Evolutionary conservation across 495 filamentous ascomycete genomes (phyloP), one percentile per base, ranked within the genome.

Genomic region (Podospora conica): DNA sequence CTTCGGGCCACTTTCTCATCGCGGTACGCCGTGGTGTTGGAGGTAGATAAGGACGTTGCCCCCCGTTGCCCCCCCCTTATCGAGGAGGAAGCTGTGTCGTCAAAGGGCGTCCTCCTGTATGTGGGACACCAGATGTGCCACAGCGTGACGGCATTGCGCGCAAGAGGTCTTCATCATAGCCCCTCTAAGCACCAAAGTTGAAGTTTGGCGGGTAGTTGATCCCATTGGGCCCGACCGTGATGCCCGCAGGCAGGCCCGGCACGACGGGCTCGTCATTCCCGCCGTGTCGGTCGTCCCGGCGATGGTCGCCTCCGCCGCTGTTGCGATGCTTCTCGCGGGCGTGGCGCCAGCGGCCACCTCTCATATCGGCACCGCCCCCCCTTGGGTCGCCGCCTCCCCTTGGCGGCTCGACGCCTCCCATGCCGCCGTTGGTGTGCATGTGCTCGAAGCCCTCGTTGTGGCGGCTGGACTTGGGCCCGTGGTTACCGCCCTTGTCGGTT

Each of bases 401-500:
- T 54, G 74, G 77, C 48, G 69, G 75, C 65, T 71, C 81, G 66
- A 72, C 78, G 20, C 74, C 77, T 55, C 78, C 78, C 59, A 78
- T 81, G 66, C 76, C 70, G 66, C 76, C 70, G 56, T 70, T 72
- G 66, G 53, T 78, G 77, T 82, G 79, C 48, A n/a, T n/a, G 69
- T 82, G 79, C 48, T 75, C 79, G 9, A 82, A 72, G 11, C 84
- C 83, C 10, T 83, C 81, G 10, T 81, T 79, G 2, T 81, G 79
- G 11, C 89, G 85, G 62, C 83, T 87, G 0, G 89, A 91, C 61
- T 89, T 87, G 18, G 89, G 88, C 1, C 90, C 90, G 66, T 88
- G 87, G 68, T 85, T 86, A 53, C 90, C 90, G 28, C 87, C 87
- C 66, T 88, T 87, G 71, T 92, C 90, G 11, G 88, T 92, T 66